These are phyloP conservation scores for Sonneratia alba DNA, from an alignment of 345 rosid genomes.

Conservation along the genomic window DNA sequence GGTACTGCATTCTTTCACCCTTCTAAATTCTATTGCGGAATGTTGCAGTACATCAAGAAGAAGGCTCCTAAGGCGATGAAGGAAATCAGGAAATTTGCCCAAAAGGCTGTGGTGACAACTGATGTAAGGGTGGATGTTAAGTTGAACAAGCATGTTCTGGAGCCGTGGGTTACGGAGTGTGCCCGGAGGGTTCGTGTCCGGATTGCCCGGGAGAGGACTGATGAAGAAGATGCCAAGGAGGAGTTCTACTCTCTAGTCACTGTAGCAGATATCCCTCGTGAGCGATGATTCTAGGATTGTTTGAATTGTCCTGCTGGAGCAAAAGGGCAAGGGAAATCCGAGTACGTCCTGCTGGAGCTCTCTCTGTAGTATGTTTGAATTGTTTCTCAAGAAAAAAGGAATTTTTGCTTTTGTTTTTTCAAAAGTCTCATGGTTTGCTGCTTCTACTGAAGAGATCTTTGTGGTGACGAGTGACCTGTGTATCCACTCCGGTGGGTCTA, in stretches of 20 bases:
- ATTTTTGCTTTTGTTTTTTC: background rate
- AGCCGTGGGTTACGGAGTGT: constrained; percentile 75
- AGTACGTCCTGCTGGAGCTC: no score
- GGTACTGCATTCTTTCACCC: background rate
- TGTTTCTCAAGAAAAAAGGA: background rate
- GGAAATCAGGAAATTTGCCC: constrained; percentile 74
- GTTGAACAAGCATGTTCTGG: constrained; percentile 72
- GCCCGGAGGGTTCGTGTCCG: constrained; percentile 68
- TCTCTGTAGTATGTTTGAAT: background rate
- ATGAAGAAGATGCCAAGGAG: constrained; percentile 79
- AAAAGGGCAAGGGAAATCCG: no score
- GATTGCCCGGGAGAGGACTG: constrained; percentile 67
- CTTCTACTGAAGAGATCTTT: no score
- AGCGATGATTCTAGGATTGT: no score
- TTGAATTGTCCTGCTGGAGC: no score
- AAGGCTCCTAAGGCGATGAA: constrained; percentile 84
- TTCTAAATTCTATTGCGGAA: background rate
- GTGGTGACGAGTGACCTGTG: no score
- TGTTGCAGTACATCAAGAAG: constrained; percentile 67
- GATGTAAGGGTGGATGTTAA: constrained; percentile 76
- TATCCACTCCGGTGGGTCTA: no score
- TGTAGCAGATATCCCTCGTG: constrained; percentile 45
- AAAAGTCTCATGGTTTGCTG: background rate
- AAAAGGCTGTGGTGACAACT: constrained; percentile 59
- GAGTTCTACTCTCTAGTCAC: constrained; percentile 69